Base-by-base conservation (phyloP, 1,284 basidiomycete species). In the Leccinum subrobustum region DNA sequence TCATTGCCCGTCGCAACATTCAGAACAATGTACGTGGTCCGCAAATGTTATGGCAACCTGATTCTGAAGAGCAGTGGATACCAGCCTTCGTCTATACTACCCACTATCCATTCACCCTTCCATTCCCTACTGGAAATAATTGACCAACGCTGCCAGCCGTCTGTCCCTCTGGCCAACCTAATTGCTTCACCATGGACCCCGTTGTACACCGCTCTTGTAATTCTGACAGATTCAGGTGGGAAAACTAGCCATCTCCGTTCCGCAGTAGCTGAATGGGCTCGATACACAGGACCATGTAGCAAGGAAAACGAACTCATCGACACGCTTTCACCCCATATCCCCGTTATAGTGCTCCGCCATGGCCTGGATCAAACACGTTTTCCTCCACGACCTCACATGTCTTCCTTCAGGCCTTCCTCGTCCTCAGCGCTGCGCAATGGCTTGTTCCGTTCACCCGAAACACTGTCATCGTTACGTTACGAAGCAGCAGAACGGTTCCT, bases 401-500 rank as follows among this genome's bases (percentile, higher is more conserved):
- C 87, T 29, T 71, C 80, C 27, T 85, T 88, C 73, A 76, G 76
- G 9, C 85, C 87, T 16, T 62, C 75, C 3, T 80, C 83, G 2
- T 65, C 80, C 12, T 67, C 78, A 16, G 79, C 81, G 3, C 78
- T 89, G n/a, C 83, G 85, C 18, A 71, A 72, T 18, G 84, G 84
- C 11, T 75, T 89, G 18, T 88, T 89, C 70, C 82, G 79, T 63
- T 80, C 82, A 1, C 85, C 86, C 0, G 84, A 85, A 60, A 85
- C 80, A 0, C 74, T 89, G 16, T 75, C 79, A 0, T 67, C 77
- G 1, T 75, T 90, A 52, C 81, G 88, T 31, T 74, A 73, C n/a
- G 88, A 90, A 68, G 85, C 85, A 1, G 79, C 83, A 0, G 84
- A 87, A 54, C 80, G 88, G n/a, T 90, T 89, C 71, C 69, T 90